Percentiles rank a stretch among this genome's conserved stretches.
These are phyloP conservation scores for Logfia minima DNA, from an alignment of 129 eudicot species.

Conservation along the genomic window DNA sequence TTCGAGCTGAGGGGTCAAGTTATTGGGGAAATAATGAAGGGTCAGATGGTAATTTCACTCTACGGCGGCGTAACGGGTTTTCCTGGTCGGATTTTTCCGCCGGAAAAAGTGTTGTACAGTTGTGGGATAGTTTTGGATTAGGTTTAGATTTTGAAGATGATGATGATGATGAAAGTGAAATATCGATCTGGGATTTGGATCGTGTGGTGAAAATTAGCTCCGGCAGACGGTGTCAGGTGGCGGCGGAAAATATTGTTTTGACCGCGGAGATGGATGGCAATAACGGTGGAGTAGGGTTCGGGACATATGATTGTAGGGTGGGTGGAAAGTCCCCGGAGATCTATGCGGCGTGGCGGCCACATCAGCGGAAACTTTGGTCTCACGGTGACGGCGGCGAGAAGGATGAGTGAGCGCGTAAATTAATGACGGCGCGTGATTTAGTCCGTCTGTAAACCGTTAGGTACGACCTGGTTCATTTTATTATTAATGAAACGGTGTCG, in stretches of 20 bases:
- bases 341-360: conserved; percentile 59
- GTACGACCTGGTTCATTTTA: conserved; percentile 24
- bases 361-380: conserved; percentile 21
- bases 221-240: conserved; percentile 21
- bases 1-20: conserved; percentile 47
- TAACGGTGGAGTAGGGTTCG: conserved; percentile 41
- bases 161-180: conserved; percentile 37
- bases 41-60: conserved; percentile 37
- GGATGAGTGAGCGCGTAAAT: conserved; percentile 35
- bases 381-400: conserved; percentile 38
- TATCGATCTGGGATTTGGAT: conserved; percentile 51
- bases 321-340: conserved; percentile 44
- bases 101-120: conserved; percentile 74
- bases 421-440: background rate
- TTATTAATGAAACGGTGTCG: conserved; percentile 24
- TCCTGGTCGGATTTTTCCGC: conserved; percentile 68
- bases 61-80: conserved; percentile 47
- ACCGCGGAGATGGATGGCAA: conserved; percentile 35
- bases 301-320: conserved; percentile 52
- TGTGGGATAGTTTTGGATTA: conserved; percentile 85
- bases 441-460: conserved; percentile 8
- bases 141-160: conserved; percentile 58
- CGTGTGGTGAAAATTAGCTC: conserved; percentile 30
- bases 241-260: conserved; percentile 38
- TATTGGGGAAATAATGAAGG: conserved; percentile 16